Evolutionary conservation across 163 green algal genomes (phyloP).

Genomic region (Smithsoniella earleae): DNA sequence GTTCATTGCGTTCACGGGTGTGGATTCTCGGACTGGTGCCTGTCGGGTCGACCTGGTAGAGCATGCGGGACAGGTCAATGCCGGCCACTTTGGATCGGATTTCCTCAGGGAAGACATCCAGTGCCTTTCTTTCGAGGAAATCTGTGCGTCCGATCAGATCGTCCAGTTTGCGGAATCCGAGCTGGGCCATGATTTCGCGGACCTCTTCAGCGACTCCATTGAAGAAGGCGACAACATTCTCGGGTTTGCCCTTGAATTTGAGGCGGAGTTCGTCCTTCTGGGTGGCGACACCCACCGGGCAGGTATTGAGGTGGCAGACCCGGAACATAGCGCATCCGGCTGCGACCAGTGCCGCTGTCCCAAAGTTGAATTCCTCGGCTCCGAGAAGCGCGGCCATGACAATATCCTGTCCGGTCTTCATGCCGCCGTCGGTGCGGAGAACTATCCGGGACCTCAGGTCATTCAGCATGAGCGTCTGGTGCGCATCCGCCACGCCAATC

Average conservation of each 20-base stretch:
- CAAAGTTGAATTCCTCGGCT: constrained; percentile 94
- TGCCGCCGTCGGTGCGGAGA: constrained; percentile 85
- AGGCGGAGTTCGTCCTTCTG: constrained; percentile 96
- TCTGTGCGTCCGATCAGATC: constrained; percentile 85
- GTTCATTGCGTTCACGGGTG: too few relatives aligned
- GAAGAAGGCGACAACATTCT: constrained; percentile 97
- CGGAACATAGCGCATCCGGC: constrained; percentile 99
- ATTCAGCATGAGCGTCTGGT: constrained; percentile 80
- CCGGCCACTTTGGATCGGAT: too few relatives aligned
- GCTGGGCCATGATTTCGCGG: constrained; percentile 51
- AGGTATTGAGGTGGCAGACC: constrained; percentile 99
- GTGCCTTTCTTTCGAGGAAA: constrained; percentile 53
- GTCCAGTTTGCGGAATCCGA: constrained; percentile 81
- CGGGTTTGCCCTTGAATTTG: constrained; percentile 88
- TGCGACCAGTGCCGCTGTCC: constrained; percentile 97
- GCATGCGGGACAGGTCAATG: constrained; percentile 89
- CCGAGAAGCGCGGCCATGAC: constrained; percentile 82
- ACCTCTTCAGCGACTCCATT: constrained; percentile 87
- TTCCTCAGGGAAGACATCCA: constrained; percentile 41
- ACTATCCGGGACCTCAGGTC: constrained; percentile 89
- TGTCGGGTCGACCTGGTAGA: too few relatives aligned
- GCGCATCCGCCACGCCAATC: constrained; percentile 84
- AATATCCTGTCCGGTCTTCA: constrained; percentile 83
- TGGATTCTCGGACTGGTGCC: too few relatives aligned
- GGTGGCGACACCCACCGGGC: constrained; percentile 90